A percentile compares a stretch with the other conserved stretches of the same genome.
phyloP scores from a whole-genome alignment of 106 monocot genomes.

The Dendrobium nobile region DNA sequence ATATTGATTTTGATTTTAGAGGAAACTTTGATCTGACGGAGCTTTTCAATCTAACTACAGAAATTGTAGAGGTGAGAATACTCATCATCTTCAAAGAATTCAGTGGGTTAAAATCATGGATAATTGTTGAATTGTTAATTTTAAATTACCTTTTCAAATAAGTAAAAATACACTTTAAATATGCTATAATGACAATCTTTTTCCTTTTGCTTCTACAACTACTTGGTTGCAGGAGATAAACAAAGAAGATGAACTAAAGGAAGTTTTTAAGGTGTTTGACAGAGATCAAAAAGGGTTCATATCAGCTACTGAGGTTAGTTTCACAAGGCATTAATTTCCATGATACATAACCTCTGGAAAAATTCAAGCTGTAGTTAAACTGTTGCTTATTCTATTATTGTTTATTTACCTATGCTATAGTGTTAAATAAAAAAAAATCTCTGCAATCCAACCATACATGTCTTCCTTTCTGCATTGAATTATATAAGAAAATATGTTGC shows the following conservation, averaged over 20 bases:
- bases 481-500: no score
- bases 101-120: not conserved
- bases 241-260: slow-evolving; percentile 40
- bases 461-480: no score
- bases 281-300: slow-evolving; percentile 51
- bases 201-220: not conserved
- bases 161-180: not conserved
- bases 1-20: slow-evolving; percentile 3
- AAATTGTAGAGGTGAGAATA: not conserved
- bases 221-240: slow-evolving; percentile 25
- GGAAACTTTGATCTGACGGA: slow-evolving; percentile 5
- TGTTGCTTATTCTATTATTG: no score
- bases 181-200: not conserved
- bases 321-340: not conserved
- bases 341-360: no score
- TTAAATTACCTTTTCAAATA: not conserved
- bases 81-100: not conserved
- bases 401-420: no score
- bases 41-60: slow-evolving; percentile 1
- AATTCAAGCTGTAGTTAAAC: no score
- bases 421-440: no score
- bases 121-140: not conserved
- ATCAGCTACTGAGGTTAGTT: slow-evolving; percentile 38
- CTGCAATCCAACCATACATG: no score
- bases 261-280: slow-evolving; percentile 52